These are phyloP conservation scores for Juglanconis oblonga DNA, from an alignment of 2,329 filamentous ascomycete species.

Conservation along the genomic window DNA sequence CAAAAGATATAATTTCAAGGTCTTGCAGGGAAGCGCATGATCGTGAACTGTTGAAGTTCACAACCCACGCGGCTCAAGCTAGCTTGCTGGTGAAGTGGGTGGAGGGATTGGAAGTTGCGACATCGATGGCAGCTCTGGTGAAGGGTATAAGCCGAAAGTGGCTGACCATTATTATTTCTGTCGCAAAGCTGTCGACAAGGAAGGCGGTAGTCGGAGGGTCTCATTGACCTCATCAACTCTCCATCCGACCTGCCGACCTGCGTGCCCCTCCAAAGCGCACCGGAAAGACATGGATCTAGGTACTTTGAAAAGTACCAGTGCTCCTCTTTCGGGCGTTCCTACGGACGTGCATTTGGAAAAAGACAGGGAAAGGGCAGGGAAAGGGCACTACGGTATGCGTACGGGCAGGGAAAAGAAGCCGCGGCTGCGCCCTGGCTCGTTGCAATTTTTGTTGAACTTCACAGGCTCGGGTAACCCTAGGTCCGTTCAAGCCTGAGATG, in stretches of 20 bases:
- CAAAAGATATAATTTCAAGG: neutral
- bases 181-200: neutral
- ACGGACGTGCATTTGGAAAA: neutral
- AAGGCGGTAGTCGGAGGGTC: neutral
- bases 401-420: no score
- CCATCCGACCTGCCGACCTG: neutral
- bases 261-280: neutral
- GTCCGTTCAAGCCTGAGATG: neutral
- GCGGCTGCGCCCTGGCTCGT: neutral
- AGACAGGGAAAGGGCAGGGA: neutral
- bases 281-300: neutral
- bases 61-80: neutral
- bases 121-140: neutral
- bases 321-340: neutral
- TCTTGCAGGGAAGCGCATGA: slow-evolving; percentile 6
- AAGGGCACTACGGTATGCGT: no score
- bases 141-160: neutral
- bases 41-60: neutral
- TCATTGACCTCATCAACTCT: neutral
- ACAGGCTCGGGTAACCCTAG: neutral
- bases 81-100: neutral
- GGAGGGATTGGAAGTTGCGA: neutral
- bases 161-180: neutral
- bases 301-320: neutral
- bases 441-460: neutral